Base-by-base conservation (phyloP, 2,329 filamentous ascomycete species). In the Exophiala alcalophila region DNA sequence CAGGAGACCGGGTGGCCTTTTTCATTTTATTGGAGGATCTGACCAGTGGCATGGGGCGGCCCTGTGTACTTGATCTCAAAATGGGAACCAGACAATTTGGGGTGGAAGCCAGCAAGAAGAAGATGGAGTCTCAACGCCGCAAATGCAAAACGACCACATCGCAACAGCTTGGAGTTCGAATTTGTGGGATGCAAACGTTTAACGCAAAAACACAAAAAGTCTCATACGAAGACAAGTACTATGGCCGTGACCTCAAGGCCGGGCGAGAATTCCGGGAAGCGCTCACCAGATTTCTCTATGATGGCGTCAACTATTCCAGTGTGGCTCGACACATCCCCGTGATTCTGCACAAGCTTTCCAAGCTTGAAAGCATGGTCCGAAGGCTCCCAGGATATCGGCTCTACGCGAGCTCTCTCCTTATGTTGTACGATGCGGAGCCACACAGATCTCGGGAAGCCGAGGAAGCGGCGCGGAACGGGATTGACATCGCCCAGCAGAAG, bases 11-110 rank as follows among this genome's bases (percentile, higher is more conserved):
- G 21, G 86, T 94, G 4, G 87, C 96, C 58, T 94, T 91, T 61
- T 98, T 98, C 61, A 71, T 98, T 10, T 74, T 98, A 1, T 71
- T 98, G 7, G 92, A 98, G 65, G 92, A 98, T 62, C 76, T 98
- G 33, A 98, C 92, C 1, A 86, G 91, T 2, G 91, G 91, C 23
- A 97, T 98, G 92, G 90, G 88, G 61, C 82, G 86, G 36, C 92
- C 92, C 4, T 97, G 92, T 66, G 94, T 98, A 47, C 84, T 98
- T 65, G 92, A 98, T 61, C 73, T 98, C 50, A 98, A 98, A 63
- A 98, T 98, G 92, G 92, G 92, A 14, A 98, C 92, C 5, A 83
- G 92, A 2, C 92, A 98, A 61, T 97, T 96, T 62, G 92, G 92
- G 5, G 81, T 97, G 9, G 90, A 97, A 55, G 92, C 92, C 2